Percentiles rank a stretch among this genome's conserved stretches.
phyloP scores from a whole-genome alignment of 352 stramenopile genomes.

The Globisporangium cylindrosporum region DNA sequence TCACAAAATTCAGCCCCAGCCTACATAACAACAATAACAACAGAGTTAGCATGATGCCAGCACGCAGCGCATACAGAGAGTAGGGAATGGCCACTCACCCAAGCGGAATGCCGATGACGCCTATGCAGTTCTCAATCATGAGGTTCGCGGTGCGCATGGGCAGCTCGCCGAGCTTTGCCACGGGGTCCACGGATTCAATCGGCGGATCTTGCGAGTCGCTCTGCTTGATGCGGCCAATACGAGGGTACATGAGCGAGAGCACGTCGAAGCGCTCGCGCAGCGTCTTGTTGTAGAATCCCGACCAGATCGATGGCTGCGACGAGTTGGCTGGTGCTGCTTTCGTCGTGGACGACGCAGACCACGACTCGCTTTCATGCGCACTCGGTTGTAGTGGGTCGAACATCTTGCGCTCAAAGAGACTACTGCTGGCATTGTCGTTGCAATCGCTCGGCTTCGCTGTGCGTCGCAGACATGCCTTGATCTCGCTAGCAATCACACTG shows the following conservation, averaged over 20 bases:
- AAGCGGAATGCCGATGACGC: constrained; percentile 80
- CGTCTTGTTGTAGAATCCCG: constrained; percentile 89
- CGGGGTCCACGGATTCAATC: constrained; percentile 25
- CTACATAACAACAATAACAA: constrained; percentile 14
- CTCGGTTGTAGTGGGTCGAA: constrained; percentile 50
- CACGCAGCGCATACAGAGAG: background rate
- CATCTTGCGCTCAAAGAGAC: constrained; percentile 25
- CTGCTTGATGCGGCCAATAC: constrained; percentile 45
- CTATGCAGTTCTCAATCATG: constrained; percentile 91
- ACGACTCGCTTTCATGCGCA: constrained; percentile 32
- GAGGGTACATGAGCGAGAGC: constrained; percentile 83
- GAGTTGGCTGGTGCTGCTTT: constrained; percentile 16
- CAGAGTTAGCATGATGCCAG: background rate
- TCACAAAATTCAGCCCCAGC: constrained; percentile 83
- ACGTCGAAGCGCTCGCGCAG: constrained; percentile 79
- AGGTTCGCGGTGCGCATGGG: constrained; percentile 76
- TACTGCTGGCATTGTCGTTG: constrained; percentile 2
- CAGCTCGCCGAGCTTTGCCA: constrained; percentile 64
- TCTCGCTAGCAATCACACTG: constrained; percentile 15
- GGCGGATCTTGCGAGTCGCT: constrained; percentile 8
- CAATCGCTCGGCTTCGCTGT: background rate
- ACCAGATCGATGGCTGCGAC: constrained; percentile 80
- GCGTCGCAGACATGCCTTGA: constrained; percentile 25
- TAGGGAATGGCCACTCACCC: constrained; percentile 30
- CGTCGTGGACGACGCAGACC: constrained; percentile 13